These are phyloP conservation scores for Phytopythium mirpurense DNA, from an alignment of 352 stramenopile genomes.

Conservation along the genomic window DNA sequence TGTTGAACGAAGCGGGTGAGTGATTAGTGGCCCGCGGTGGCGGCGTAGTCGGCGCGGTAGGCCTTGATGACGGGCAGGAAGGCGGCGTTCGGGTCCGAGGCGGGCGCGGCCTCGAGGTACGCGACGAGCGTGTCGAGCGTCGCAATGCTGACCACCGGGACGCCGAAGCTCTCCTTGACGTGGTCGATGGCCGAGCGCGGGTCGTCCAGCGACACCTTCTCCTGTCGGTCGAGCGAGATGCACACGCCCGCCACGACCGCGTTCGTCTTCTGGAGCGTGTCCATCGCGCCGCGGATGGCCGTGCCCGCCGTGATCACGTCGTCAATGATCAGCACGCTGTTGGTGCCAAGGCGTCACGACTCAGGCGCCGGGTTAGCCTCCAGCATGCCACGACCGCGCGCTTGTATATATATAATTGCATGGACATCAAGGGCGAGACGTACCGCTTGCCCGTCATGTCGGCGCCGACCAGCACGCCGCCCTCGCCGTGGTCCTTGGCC, in stretches of 20 bases:
- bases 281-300: conserved; percentile 94
- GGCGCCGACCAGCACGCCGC: conserved; percentile 94
- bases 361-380: no score
- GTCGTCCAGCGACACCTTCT: conserved; percentile 93
- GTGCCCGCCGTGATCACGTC: conserved; percentile 99
- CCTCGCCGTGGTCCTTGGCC: conserved; percentile 99
- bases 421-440: no score
- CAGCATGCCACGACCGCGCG: no score
- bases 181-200: conserved; percentile 92
- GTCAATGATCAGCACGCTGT: conserved; percentile 97
- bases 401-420: no score
- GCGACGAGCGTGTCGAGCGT: conserved; percentile 90
- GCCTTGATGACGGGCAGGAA: conserved; percentile 66
- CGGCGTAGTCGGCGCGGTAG: conserved; percentile 75
- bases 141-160: conserved; percentile 94
- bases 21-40: conserved; percentile 21
- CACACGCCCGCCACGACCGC: conserved; percentile 94
- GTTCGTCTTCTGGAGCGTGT: conserved; percentile 87
- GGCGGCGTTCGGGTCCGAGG: conserved; percentile 45
- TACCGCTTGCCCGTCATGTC: conserved; percentile 93
- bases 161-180: conserved; percentile 85
- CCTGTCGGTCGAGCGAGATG: conserved; percentile 97
- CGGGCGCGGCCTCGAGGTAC: conserved; percentile 72
- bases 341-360: no score
- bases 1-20: background rate